Percentiles rank a stretch among this genome's conserved stretches.
Evolutionary conservation across 2,329 filamentous ascomycete species (phyloP).

Genomic region (Akanthomyces muscarius): DNA sequence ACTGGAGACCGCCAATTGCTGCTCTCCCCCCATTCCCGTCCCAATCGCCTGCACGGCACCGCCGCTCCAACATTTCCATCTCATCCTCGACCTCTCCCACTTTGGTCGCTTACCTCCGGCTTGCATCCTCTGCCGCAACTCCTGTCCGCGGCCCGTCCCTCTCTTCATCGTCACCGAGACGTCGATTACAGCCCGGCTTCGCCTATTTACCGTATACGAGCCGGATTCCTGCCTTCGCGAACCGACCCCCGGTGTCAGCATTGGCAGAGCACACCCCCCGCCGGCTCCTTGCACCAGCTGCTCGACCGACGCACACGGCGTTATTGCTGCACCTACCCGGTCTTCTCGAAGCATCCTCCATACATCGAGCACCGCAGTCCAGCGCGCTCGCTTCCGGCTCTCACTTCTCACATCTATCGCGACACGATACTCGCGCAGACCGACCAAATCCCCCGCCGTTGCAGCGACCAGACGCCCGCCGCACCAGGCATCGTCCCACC

Average conservation of each 20-base stretch:
- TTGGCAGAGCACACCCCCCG: neutral
- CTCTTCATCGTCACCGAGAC: neutral
- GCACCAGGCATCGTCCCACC: neutral
- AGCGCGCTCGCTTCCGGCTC: neutral
- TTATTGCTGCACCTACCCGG: neutral
- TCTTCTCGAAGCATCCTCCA: neutral
- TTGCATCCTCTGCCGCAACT: slow-evolving; percentile 5
- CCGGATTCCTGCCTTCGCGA: neutral
- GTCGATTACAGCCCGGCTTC: neutral
- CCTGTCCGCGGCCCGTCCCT: neutral
- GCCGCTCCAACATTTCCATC: slow-evolving; percentile 14
- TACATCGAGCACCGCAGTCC: neutral
- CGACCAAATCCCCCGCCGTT: neutral
- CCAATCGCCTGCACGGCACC: neutral
- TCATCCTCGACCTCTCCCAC: slow-evolving; percentile 10
- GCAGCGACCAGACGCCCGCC: neutral
- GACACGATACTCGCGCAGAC: neutral
- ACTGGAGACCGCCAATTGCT: slow-evolving; percentile 17
- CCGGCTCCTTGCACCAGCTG: slow-evolving; percentile 7
- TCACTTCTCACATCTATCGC: neutral
- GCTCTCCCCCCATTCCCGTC: slow-evolving; percentile 3
- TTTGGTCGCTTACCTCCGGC: neutral
- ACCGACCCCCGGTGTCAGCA: neutral
- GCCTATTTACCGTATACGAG: neutral
- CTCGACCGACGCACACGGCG: slow-evolving; percentile 11